Evolutionary conservation across 306 rosid species (phyloP).

Genomic region (Canavalia gladiata): DNA sequence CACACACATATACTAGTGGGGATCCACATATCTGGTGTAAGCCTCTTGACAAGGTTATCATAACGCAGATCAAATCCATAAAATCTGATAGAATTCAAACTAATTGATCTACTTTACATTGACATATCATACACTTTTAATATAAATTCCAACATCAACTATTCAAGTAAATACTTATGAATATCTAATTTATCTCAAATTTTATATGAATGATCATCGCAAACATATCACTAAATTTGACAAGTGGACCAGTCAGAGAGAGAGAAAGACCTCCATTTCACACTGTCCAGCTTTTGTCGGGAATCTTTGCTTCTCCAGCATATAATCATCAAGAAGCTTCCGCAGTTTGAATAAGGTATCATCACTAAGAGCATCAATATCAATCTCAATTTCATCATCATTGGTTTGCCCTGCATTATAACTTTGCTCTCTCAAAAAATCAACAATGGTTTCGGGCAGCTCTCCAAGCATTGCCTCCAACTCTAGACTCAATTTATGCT

Average conservation of each 20-base stretch:
- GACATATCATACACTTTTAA: neutral
- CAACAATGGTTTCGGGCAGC: constrained; percentile 76
- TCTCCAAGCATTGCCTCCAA: constrained; percentile 77
- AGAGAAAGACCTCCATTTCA: constrained; percentile 77
- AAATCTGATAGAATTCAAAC: constrained; percentile 1
- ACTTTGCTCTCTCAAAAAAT: constrained; percentile 79
- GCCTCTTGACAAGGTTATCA: neutral
- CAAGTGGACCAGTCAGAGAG: constrained; percentile 8
- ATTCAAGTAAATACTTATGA: neutral
- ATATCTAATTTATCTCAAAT: constrained; percentile 12
- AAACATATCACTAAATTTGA: neutral
- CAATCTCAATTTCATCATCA: constrained; percentile 94
- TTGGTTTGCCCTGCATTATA: constrained; percentile 57
- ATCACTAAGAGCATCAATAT: constrained; percentile 81
- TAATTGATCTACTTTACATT: neutral
- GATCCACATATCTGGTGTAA: neutral
- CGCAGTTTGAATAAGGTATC: constrained; percentile 74
- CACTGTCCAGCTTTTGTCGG: constrained; percentile 66
- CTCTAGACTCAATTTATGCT: constrained; percentile 69
- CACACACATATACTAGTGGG: neutral
- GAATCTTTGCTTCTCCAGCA: constrained; percentile 70
- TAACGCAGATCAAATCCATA: neutral
- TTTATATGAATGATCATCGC: neutral
- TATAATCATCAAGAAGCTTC: constrained; percentile 77
- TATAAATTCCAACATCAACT: neutral